Conservation (phyloP, 1,284 basidiomycete genomes). For the Takashimella koratensis region DNA sequence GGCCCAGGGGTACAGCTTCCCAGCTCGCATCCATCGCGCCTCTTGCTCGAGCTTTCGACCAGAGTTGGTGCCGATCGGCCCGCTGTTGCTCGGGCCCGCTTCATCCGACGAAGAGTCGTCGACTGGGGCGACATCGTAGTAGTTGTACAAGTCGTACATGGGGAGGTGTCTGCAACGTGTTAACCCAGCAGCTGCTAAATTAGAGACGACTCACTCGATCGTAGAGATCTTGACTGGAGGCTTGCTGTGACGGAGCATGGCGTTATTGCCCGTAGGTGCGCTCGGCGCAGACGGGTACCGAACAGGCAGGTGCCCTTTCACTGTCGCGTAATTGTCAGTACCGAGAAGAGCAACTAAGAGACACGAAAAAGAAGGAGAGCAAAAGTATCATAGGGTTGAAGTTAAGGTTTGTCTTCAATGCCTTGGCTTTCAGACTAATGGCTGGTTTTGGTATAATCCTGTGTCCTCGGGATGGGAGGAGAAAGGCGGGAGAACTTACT, state of each 20-base stretch:
- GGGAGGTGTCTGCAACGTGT: constrained; percentile 7
- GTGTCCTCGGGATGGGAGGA: background rate
- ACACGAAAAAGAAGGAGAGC: constrained; percentile 3
- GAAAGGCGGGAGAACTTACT: background rate
- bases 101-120: constrained; percentile 23
- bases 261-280: background rate
- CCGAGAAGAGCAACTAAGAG: background rate
- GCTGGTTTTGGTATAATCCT: background rate
- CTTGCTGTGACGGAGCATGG: background rate
- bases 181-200: constrained; percentile 7
- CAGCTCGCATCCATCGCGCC: constrained; percentile 42
- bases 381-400: constrained; percentile 21
- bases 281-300: background rate
- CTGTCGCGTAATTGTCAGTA: too few species aligned
- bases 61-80: constrained; percentile 31
- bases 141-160: constrained; percentile 32
- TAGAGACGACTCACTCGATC: constrained; percentile 38
- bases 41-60: constrained; percentile 42
- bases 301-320: background rate
- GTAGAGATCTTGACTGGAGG: constrained; percentile 23
- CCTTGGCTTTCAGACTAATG: constrained; percentile 17
- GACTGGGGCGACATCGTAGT: constrained; percentile 35
- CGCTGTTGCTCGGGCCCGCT: constrained; percentile 12
- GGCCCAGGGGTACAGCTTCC: constrained; percentile 48
- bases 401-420: constrained; percentile 19